phyloP scores from a whole-genome alignment of 225 moss, liverwort and hornwort genomes.

The Pseudisothecium myosuroides region DNA sequence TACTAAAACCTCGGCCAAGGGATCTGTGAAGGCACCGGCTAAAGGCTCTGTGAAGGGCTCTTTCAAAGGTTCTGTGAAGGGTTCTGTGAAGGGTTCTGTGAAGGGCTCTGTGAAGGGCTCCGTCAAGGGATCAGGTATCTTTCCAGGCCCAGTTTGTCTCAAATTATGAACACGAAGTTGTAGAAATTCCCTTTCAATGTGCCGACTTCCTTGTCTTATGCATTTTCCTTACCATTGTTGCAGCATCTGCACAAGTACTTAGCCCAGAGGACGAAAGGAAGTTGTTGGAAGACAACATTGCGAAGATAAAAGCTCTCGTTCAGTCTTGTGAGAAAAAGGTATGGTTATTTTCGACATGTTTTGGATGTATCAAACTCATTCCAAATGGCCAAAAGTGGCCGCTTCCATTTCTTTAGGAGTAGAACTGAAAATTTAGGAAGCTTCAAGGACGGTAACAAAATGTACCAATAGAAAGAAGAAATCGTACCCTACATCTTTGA shows the following conservation, averaged over 20 bases:
- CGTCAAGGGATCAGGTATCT: background rate
- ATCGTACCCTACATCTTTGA: background rate
- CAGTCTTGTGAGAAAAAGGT: slow-evolving; percentile 48
- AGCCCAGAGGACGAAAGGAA: slow-evolving; percentile 40
- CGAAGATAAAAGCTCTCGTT: slow-evolving; percentile 14
- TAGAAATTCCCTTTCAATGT: background rate
- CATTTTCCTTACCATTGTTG: background rate
- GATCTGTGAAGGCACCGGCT: background rate
- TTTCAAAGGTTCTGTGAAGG: background rate
- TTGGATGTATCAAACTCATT: background rate
- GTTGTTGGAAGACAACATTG: slow-evolving; percentile 30
- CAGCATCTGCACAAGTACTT: slow-evolving; percentile 3
- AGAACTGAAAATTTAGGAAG: background rate
- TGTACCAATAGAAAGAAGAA: background rate
- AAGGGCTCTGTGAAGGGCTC: background rate
- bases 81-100: too few species aligned
- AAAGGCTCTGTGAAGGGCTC: background rate
- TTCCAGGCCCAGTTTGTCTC: background rate
- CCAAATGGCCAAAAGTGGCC: background rate
- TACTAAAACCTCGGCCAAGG: background rate
- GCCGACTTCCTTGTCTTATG: background rate
- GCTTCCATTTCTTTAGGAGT: background rate
- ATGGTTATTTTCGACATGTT: background rate
- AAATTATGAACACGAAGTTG: background rate
- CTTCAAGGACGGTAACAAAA: background rate